Evolutionary conservation across 495 filamentous ascomycete genomes (phyloP), one percentile per base, ranked within the genome.

Genomic region (Aspergillus saccharolyticus): DNA sequence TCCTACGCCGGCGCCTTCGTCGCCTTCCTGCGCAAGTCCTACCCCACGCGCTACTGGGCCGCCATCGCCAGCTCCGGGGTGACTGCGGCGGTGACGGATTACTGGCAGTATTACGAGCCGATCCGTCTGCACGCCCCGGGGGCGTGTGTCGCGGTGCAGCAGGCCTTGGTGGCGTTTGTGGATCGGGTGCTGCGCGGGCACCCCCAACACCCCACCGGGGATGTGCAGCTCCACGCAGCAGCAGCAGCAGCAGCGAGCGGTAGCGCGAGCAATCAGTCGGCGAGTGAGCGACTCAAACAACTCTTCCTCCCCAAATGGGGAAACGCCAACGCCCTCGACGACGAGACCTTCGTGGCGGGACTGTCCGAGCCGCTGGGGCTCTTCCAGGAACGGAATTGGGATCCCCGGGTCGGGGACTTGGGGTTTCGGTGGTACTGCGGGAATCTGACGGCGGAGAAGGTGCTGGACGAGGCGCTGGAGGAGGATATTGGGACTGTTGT

Each of bases 1-100:
- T 88, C 84, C 4, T 91, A 91, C 62, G 85, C 87, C 17, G 88
- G 88, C 16, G 83, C 83, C 10, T 85, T 88, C 56, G 83, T 83
- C 30, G 87, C 88, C 1, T 86, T 91, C 63, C 66, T 89, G 30
- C 80, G 88, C 3, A 82, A 81, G 52, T 58, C 83, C 44, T 90
- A 90, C 66, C 88, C 88, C 0, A 81, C 88, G 30, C 70, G 82
- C 21, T 90, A 83, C 70, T 88, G 74, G 71, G 88, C 82, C 61
- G 79, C 85, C 0, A 88, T 91, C 33, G 83, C 84, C 0, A 87
- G 84, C 0, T 89, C 86, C 4, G 87, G 84, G 1, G 87, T 90
- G 3, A 85, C 85, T 0, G 77, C 82, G 54, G 87, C 88, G 7
- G 86, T 89, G 48, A 82, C 79, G 62, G 85, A 89, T 54, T 90